Evolutionary conservation across 2,329 filamentous ascomycete species (phyloP), one percentile per base, ranked within the genome.

Genomic region (Cordyceps javanica): DNA sequence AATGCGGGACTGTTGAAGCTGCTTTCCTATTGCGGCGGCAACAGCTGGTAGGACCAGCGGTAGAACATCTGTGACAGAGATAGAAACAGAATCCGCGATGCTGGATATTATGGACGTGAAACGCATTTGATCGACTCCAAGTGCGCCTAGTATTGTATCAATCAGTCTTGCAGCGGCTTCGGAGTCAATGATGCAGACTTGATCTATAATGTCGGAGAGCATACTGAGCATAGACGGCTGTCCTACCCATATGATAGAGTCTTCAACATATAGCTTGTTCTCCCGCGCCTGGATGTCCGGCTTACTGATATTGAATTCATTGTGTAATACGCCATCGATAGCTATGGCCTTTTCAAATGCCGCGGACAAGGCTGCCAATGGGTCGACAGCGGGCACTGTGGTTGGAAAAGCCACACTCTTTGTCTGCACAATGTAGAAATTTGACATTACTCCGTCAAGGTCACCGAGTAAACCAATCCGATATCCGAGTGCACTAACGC

Each of bases 21-120:
- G 38, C 39, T 57, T 57, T 2, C 63, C 63, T 7, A 66, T 38
- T 21, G 58, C 61, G 7, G 53, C 49, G 8, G 64, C 61, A 32
- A 66, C 48, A 14, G 65, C 65, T 26, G 64, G 64, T 45, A 68
- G 59, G 13, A 67, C 53, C 2, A 66, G 36, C 5, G 66, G 64
- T 3, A 67, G 56, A 6, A 62, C 30, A 2, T 60, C 55, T 9
- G 60, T 30, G 8, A 57, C 19, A 1, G 57, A 51, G 2, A 59
- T 42, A 14, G 65, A 64, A 3, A 25, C 38, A 25, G 65, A 51
- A 13, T 30, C 39, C 19, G 63, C 61, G 13, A 64, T 50, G n/a
- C 58, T 46, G 11, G 61, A 57, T 38, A 67, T 39, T 19, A 56
- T 45, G 1, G 62, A 60, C 28, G 60, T 59, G 21, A 67, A 42